These are phyloP conservation scores for Colletotrichum higginsianum DNA, from an alignment of 2,329 filamentous ascomycete species.

Conservation along the genomic window DNA sequence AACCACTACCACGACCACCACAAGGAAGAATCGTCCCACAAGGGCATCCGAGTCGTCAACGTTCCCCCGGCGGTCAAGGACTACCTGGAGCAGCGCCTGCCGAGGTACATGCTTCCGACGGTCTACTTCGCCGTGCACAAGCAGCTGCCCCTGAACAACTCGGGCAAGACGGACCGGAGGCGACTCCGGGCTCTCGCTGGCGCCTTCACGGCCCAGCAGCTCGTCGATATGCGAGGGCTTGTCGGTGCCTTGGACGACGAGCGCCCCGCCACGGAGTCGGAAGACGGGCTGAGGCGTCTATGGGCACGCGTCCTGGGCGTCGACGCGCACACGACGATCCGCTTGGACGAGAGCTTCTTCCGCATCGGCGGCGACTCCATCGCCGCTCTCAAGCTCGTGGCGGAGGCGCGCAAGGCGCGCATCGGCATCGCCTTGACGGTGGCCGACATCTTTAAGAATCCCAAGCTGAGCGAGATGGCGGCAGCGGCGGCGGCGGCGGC, in stretches of 20 bases:
- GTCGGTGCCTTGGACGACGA: neutral
- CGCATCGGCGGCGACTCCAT: constrained; percentile 22
- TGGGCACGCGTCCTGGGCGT: constrained; percentile 1
- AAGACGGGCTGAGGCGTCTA: neutral
- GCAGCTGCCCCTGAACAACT: constrained; percentile 39
- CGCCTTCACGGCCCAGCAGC: neutral
- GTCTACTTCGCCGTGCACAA: constrained; percentile 48
- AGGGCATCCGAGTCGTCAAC: neutral
- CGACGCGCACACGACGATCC: neutral
- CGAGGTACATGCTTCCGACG: constrained; percentile 54
- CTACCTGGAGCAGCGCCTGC: constrained; percentile 53
- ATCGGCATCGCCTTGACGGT: neutral
- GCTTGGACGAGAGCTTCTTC: constrained; percentile 16
- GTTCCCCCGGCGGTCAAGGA: constrained; percentile 44
- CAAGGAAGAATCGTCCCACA: neutral
- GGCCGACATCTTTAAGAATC: neutral
- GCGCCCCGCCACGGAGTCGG: neutral
- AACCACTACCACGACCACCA: too few species aligned
- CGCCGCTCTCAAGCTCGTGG: constrained; percentile 8
- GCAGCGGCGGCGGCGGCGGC: neutral
- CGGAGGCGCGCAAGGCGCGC: neutral
- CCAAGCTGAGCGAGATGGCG: neutral
- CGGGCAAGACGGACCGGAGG: constrained; percentile 44
- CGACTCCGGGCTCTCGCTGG: constrained; percentile 35
- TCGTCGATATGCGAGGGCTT: neutral